Percentiles rank a stretch among this genome's conserved stretches.
These are phyloP conservation scores for Kuraishia ogatae DNA, from an alignment of 805 yeast genomes.

Conservation along the genomic window DNA sequence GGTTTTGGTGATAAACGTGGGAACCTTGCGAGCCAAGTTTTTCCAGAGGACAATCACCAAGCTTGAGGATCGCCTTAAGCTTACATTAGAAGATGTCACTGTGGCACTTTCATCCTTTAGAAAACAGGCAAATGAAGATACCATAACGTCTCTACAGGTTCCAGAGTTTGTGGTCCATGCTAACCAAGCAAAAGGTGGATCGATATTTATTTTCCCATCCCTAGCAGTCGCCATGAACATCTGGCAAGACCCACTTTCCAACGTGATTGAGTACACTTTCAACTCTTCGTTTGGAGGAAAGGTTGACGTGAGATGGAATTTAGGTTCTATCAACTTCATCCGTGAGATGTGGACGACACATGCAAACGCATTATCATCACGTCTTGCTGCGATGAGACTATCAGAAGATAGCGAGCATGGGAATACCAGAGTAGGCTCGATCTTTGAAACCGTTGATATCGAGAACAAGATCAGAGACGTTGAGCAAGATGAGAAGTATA, in stretches of 20 bases:
- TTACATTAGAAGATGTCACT: conserved; percentile 52
- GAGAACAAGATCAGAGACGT: conserved; percentile 37
- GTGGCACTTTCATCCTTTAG: conserved; percentile 62
- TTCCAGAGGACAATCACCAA: conserved; percentile 36
- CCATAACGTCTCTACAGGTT: conserved; percentile 30
- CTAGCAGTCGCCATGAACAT: conserved; percentile 69
- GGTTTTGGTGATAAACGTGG: conserved; percentile 56
- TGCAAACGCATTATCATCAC: conserved; percentile 58
- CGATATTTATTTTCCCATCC: conserved; percentile 73
- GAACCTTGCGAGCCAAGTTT: conserved; percentile 44
- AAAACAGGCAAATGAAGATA: conserved; percentile 39
- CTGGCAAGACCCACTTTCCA: conserved; percentile 44
- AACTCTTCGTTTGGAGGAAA: conserved; percentile 78
- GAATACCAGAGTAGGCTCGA: conserved; percentile 22
- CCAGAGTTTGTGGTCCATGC: conserved; percentile 50
- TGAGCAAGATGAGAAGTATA: conserved; percentile 36
- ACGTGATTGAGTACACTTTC: conserved; percentile 57
- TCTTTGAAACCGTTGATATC: conserved; percentile 23
- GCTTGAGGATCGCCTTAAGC: conserved; percentile 47
- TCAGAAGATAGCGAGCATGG: conserved; percentile 16
- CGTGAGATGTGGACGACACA: conserved; percentile 91
- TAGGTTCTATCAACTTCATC: conserved; percentile 84
- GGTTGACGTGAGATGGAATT: conserved; percentile 88
- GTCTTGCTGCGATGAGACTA: conserved; percentile 33
- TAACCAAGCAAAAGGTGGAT: conserved; percentile 63